Conservation (phyloP, 176 grass and related monocot species). For the Echinochloa phyllopogon region DNA sequence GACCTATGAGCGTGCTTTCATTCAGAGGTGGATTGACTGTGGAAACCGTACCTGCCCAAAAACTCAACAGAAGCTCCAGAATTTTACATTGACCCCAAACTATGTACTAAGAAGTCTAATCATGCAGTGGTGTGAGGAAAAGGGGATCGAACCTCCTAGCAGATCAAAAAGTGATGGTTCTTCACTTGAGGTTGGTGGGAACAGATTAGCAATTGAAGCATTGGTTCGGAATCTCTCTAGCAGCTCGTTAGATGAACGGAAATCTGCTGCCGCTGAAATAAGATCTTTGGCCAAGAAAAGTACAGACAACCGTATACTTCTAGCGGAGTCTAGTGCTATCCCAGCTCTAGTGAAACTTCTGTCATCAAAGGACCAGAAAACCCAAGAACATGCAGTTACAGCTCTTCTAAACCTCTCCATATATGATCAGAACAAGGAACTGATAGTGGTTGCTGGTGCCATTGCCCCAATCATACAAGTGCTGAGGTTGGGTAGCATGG, state of each 20-base stretch:
- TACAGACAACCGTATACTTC: conserved; percentile 86
- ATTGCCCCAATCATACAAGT: conserved; percentile 84
- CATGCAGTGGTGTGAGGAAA: conserved; percentile 92
- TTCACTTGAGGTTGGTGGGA: conserved; percentile 63
- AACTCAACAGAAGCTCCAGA: conserved; percentile 95
- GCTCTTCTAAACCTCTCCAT: conserved; percentile 89
- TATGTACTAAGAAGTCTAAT: conserved; percentile 92
- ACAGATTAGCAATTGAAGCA: conserved; percentile 72
- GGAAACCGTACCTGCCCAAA: conserved; percentile 88
- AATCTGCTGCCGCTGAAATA: conserved; percentile 88
- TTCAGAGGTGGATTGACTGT: conserved; percentile 98
- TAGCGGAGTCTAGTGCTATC: conserved; percentile 89
- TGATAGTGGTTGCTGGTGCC: conserved; percentile 87
- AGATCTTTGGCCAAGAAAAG: conserved; percentile 89
- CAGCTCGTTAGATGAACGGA: conserved; percentile 70
- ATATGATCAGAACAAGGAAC: conserved; percentile 96
- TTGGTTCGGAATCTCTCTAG: conserved; percentile 75
- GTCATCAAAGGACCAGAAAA: conserved; percentile 79
- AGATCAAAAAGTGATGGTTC: conserved; percentile 75
- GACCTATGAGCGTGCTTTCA: conserved; percentile 89
- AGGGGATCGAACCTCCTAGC: conserved; percentile 69
- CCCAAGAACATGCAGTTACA: conserved; percentile 93
- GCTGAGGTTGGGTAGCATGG: conserved; percentile 79
- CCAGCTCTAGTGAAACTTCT: conserved; percentile 76
- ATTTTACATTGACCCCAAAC: conserved; percentile 86